Evolutionary conservation across 2,329 filamentous ascomycete genomes (phyloP), one percentile per base, ranked within the genome.

Genomic region (Conoideocrella luteorostrata): DNA sequence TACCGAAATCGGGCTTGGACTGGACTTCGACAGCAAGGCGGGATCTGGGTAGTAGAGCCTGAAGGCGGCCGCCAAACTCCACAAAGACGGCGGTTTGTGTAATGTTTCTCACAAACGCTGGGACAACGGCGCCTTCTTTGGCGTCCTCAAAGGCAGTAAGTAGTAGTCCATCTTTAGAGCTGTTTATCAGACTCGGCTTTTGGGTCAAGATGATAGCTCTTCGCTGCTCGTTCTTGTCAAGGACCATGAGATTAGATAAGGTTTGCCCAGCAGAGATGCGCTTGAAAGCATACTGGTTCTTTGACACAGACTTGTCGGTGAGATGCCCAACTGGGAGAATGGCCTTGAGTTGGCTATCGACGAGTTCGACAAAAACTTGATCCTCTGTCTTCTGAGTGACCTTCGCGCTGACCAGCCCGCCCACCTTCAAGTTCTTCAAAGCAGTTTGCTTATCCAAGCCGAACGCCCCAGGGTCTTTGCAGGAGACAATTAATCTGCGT

Each of bases 81-180:
- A 96, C 78, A 56, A 95, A 97, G 10, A 90, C 74, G 34, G 86
- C 88, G 7, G 84, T 86, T 2, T 78, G 69, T 0, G 88, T 90
- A 41, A 95, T 84, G 56, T 93, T 94, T 47, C 84, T 82, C 21
- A 98, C 80, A 55, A 91, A 95, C 5, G 90, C 91, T 46, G 80
- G 77, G 7, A 88, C 76, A 20, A 80, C 67, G 26, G 78, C 73
- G 23, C 86, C 86, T 50, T 84, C 75, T 50, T 80, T 77, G 17
- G 88, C 75, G 51, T 91, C 80, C 18, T 85, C 81, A 44, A 93
- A 84, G 34, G 67, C 76, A 15, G 74, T 74, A n/a, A 94, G 71
- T 11, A 97, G 73, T 42, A 75, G 79, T n/a, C 78, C 78, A 17
- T 84, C 73, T 60, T 85, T 83, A 39, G 82, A 77, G 41, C 85